phyloP scores from a whole-genome alignment of 129 eudicot species.

The Saposhnikovia divaricata region DNA sequence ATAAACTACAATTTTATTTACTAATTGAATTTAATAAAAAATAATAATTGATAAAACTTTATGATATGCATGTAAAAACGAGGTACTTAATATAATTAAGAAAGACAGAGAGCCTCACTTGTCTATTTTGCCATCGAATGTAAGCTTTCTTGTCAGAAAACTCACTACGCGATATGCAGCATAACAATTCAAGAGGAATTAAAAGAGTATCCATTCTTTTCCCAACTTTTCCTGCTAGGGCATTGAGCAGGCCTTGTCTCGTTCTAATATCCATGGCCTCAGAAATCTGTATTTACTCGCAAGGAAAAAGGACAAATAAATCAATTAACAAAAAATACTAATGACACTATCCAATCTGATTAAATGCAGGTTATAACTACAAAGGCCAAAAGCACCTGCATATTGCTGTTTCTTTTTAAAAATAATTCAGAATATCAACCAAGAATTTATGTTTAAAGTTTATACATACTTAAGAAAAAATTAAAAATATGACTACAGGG shows the following conservation, averaged over 20 bases:
- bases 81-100: background rate
- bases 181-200: conserved; percentile 80
- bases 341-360: background rate
- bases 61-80: background rate
- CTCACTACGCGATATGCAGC: conserved; percentile 89
- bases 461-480: background rate
- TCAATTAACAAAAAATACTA: background rate
- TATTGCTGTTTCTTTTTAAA: background rate
- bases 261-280: conserved; percentile 96
- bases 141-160: conserved; percentile 96
- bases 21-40: background rate
- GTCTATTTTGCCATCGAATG: conserved; percentile 99
- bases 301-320: background rate
- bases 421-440: background rate
- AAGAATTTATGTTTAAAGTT: background rate
- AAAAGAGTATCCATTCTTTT: conserved; percentile 95
- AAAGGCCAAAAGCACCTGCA: background rate
- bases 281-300: conserved; percentile 55
- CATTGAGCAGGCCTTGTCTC: conserved; percentile 89
- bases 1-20: background rate
- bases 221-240: conserved; percentile 82
- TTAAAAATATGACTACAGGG: background rate
- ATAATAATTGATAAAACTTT: background rate
- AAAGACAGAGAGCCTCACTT: conserved; percentile 41
- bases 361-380: background rate